A percentile compares a stretch with the other conserved stretches of the same genome.
Conservation (phyloP, 345 rosid genomes). For the Pelargonium nanum region DNA sequence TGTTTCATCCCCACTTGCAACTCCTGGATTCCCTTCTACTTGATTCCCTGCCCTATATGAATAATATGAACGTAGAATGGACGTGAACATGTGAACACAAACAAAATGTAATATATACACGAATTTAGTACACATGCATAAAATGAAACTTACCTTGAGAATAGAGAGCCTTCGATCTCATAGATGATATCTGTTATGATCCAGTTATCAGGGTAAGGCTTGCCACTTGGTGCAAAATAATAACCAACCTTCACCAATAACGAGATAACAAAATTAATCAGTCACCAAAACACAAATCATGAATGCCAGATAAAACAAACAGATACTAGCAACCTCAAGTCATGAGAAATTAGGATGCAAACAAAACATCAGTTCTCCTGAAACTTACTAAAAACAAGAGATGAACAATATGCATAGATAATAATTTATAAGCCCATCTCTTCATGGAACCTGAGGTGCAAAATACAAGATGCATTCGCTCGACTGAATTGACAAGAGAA, state of each 20-base stretch:
- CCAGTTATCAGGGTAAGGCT: conserved; percentile 99
- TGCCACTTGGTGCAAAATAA: conserved; percentile 94
- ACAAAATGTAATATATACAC: not conserved
- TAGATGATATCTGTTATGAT: conserved; percentile 84
- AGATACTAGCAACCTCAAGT: not conserved
- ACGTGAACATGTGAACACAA: not conserved
- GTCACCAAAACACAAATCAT: conserved; percentile 2
- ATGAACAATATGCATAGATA: not conserved
- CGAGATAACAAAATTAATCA: conserved; percentile 17
- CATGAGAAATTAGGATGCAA: conserved; percentile 7
- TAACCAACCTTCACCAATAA: conserved; percentile 59
- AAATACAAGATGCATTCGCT: conserved; percentile 1
- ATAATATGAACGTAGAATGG: conserved; percentile 7
- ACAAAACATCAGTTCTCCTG: not conserved
- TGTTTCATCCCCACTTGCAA: conserved; percentile 87
- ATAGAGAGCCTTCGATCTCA: conserved; percentile 77
- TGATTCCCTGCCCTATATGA: conserved; percentile 73
- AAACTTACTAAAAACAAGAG: not conserved
- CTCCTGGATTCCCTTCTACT: conserved; percentile 88
- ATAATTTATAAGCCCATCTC: conserved; percentile 2
- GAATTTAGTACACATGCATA: no score
- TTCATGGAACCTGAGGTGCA: not conserved
- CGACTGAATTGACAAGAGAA: not conserved
- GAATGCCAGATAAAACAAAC: conserved; percentile 4
- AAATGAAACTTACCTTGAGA: conserved; percentile 46